Evolutionary conservation across 441 rosid genomes (phyloP).

Genomic region (Jatropha podagrica): DNA sequence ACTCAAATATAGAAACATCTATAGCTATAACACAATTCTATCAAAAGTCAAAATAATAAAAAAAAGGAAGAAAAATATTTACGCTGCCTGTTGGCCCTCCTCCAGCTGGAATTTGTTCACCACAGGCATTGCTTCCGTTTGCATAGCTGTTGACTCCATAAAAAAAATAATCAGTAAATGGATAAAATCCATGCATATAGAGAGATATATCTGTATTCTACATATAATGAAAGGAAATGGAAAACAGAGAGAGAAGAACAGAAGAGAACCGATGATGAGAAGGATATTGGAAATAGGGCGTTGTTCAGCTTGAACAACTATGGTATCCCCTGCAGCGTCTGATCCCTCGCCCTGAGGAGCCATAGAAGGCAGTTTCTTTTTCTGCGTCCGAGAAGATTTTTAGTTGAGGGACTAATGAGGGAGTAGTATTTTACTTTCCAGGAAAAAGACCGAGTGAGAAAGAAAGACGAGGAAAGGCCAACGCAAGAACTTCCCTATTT

Average conservation of each 20-base stretch:
- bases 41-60: neutral
- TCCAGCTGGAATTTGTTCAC: constrained; percentile 62
- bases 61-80: constrained; percentile 19
- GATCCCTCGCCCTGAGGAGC: constrained; percentile 55
- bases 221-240: neutral
- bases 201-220: neutral
- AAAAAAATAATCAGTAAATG: neutral
- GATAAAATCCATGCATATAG: neutral
- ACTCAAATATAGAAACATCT: neutral
- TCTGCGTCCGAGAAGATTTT: neutral
- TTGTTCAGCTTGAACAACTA: constrained; percentile 18
- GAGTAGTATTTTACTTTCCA: too few species aligned
- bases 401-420: too few species aligned
- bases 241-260: constrained; percentile 31
- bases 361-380: constrained; percentile 25
- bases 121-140: constrained; percentile 79
- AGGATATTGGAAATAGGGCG: constrained; percentile 62
- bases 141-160: constrained; percentile 61
- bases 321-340: constrained; percentile 32
- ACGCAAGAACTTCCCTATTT: too few species aligned
- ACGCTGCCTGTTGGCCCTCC: constrained; percentile 56
- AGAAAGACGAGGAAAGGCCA: too few species aligned
- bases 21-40: neutral
- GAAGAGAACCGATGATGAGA: constrained; percentile 58
- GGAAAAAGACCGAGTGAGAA: neutral